Base-by-base conservation (phyloP, 1,284 basidiomycete genomes). In the Athelia psychrophila region DNA sequence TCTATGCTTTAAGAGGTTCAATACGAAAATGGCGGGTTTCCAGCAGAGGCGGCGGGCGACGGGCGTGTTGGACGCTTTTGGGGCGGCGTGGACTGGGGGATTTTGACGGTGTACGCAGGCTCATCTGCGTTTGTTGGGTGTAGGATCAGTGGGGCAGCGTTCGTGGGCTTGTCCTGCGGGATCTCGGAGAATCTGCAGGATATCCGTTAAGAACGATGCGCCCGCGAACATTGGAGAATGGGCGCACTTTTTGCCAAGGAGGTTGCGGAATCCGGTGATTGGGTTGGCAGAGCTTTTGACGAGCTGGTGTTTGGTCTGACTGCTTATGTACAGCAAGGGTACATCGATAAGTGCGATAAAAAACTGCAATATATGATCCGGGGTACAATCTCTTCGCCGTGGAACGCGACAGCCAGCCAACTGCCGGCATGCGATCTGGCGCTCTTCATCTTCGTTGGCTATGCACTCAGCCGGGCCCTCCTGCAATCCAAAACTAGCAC, bases 401-500 rank as follows among this genome's bases (percentile, higher is more conserved):
- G 86, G 71, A 96, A 99, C 0, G 95, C 86, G 55, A 99, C 80
- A 36, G 94, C 93, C n/a, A n/a, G n/a, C n/a, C n/a, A n/a, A n/a
- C n/a, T n/a, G n/a, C n/a, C n/a, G n/a, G 64, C 92, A 95, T 0
- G 95, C 95, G 64, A 99, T 97, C 74, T 99, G 97, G 38, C 96
- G 87, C 69, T 98, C 96, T 47, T 97, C 96, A 65, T 98, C 96
- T 70, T 99, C 95, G 70, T 98, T 98, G 22, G 96, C 96, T 58
- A 99, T 98, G 67, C 92, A 95, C 66, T 93, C 91, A 30, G 95
- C 86, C 42, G 88, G 76, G 22, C 92, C 92, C 72, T 95, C 92
- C 91, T 94, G 60, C 35, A 9, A 51, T 35, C 22, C 42, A 33
- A 46, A 48, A 47, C 56, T 57, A 30, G 6, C 27, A 30, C n/a